These are phyloP conservation scores for Blastomyces gilchristii DNA, from an alignment of 2,329 filamentous ascomycete genomes.

Conservation along the genomic window DNA sequence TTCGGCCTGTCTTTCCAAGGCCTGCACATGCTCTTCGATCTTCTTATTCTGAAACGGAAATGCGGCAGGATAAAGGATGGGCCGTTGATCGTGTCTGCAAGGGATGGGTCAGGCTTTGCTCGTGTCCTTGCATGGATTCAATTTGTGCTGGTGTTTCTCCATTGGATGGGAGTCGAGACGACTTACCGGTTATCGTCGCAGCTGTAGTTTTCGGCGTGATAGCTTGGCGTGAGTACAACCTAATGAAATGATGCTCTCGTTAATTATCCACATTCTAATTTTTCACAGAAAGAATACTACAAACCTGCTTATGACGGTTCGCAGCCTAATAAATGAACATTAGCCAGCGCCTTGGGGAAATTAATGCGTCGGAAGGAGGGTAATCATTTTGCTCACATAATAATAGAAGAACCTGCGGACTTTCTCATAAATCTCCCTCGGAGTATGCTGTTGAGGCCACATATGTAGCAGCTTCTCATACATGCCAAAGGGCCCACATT, in stretches of 20 bases:
- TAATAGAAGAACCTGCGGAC: slow-evolving; percentile 31
- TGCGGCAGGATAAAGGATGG: slow-evolving; percentile 6
- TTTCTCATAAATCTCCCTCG: slow-evolving; percentile 23
- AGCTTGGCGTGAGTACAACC: slow-evolving; percentile 41
- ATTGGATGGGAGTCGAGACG: not conserved
- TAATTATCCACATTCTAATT: not conserved
- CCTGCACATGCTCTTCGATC: slow-evolving; percentile 7
- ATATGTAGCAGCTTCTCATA: slow-evolving; percentile 42
- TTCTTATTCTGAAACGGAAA: slow-evolving; percentile 8
- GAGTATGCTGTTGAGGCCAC: slow-evolving; percentile 27
- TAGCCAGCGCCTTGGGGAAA: not conserved
- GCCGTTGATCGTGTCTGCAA: slow-evolving; percentile 5
- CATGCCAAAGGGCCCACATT: slow-evolving; percentile 44
- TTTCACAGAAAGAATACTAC: not conserved
- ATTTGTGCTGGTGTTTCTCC: not conserved
- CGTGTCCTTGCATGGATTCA: not conserved
- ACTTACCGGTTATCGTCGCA: slow-evolving; percentile 9
- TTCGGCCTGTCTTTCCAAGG: not conserved
- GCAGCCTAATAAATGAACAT: slow-evolving; percentile 27
- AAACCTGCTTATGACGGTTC: slow-evolving; percentile 51
- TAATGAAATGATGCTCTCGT: not conserved
- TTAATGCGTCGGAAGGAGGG: not conserved
- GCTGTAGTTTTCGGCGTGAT: slow-evolving; percentile 32
- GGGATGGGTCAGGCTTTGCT: not conserved
- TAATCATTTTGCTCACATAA: slow-evolving; percentile 7